These are phyloP conservation scores for Monilinia fructigena DNA, from an alignment of 2,329 filamentous ascomycete genomes.

Conservation along the genomic window DNA sequence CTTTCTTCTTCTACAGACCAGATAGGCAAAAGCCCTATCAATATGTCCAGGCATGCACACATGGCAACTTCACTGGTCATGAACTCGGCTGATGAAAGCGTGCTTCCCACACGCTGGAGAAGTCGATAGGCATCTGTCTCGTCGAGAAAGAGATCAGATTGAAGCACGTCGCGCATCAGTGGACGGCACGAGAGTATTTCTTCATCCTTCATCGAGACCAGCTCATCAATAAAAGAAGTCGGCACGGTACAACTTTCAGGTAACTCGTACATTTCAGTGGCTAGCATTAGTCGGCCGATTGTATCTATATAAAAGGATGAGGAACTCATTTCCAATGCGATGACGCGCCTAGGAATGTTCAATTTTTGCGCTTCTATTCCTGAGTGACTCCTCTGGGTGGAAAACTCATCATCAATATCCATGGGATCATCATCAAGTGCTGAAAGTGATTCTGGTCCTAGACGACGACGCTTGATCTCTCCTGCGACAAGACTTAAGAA, in stretches of 20 bases:
- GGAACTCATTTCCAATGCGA: constrained; percentile 33
- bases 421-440: constrained; percentile 52
- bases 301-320: constrained; percentile 34
- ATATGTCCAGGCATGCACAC: constrained; percentile 63
- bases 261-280: constrained; percentile 29
- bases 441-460: constrained; percentile 4
- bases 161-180: constrained; percentile 53
- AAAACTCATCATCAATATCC: constrained; percentile 66
- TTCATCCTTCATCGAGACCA: constrained; percentile 52
- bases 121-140: constrained; percentile 49
- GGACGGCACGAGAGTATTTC: constrained; percentile 53
- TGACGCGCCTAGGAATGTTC: constrained; percentile 46
- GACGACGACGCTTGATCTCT: constrained; percentile 28
- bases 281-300: constrained; percentile 32
- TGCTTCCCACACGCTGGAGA: constrained; percentile 50
- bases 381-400: constrained; percentile 55
- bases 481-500: constrained; percentile 35
- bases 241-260: constrained; percentile 47
- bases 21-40: constrained; percentile 49
- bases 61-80: constrained; percentile 74
- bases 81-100: constrained; percentile 59
- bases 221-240: constrained; percentile 49
- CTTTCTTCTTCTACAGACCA: constrained; percentile 42
- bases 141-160: constrained; percentile 52
- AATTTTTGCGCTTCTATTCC: constrained; percentile 41